Base-by-base conservation (phyloP, 495 filamentous ascomycete genomes). In the Astrothelium macrocarpum region DNA sequence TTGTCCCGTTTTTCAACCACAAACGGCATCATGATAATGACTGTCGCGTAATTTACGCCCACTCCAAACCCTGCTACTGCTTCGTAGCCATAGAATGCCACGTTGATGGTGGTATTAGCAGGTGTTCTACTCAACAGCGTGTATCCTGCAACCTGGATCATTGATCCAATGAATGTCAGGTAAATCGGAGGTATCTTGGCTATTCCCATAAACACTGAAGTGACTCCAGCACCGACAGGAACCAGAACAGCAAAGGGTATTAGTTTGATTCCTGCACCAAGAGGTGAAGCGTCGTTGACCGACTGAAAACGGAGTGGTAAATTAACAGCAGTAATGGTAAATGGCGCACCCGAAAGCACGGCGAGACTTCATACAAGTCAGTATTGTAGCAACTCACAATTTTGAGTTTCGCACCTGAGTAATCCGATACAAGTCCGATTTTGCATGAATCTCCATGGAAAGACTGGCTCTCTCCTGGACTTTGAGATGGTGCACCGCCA, bases 371-470 rank as follows among this genome's bases (percentile, higher is more conserved):
- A 1, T 23, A 20, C 7, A 25, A 20, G 56, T n/a, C 61, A 60
- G 36, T 14, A 25, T 18, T 46, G n/a, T 26, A 14, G 34, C 28
- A 31, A 26, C 10, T 18, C 18, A 23, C 29, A 53, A 28, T 32
- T 23, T 34, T 18, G 4, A 32, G 25, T n/a, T 59, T 56, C 66
- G 56, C 39, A 67, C 66, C 64, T 53, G 2, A 67, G 23, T 18
- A 62, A 32, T 1, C 62, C 28, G 16, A 67, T 5, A 39, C 43
- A 53, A 5, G 32, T 59, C 4, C 66, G 62, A 36, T 62, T 65
- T 7, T 60, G 42, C 11, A 65, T 16, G 36, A 68, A 65, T 23
- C 63, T 46, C 66, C 63, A 68, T 25, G 66, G 66, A 53, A 67
- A 49, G 10, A 65, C 53, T 14, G 59, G 59, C 16, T 68, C 63